These are phyloP conservation scores for Aegilops speltoides DNA, from an alignment of 176 grass and related monocot species.

Conservation along the genomic window DNA sequence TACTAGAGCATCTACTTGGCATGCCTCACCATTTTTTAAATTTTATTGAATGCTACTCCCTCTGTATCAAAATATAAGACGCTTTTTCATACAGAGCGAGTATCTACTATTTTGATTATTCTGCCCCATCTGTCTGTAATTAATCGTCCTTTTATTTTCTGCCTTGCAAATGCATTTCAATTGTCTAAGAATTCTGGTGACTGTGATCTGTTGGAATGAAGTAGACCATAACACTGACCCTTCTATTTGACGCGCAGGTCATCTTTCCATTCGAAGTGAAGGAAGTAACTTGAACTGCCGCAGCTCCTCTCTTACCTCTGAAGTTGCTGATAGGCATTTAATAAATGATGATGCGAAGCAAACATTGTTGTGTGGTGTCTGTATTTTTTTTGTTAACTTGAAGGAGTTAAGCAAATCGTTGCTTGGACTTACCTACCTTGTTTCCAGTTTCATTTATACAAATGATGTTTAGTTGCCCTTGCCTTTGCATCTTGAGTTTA, in stretches of 20 bases:
- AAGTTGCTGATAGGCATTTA: constrained; percentile 32
- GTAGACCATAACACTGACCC: background rate
- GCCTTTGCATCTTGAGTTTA: background rate
- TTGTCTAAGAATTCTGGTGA: background rate
- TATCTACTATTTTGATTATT: background rate
- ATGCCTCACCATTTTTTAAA: no score
- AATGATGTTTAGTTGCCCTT: background rate
- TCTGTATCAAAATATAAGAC: no score
- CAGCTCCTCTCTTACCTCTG: constrained; percentile 16
- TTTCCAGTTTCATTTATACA: background rate
- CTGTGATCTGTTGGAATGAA: background rate
- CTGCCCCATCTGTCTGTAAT: background rate
- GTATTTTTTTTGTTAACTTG: background rate
- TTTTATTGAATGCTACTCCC: no score
- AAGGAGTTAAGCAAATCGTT: background rate
- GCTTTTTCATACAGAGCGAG: no score
- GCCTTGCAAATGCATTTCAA: background rate
- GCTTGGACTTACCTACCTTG: background rate
- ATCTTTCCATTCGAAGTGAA: constrained; percentile 12
- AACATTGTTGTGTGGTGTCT: constrained; percentile 32
- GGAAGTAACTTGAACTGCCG: constrained; percentile 20
- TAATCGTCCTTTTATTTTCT: background rate
- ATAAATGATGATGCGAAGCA: constrained; percentile 51
- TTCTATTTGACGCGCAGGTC: constrained; percentile 28
- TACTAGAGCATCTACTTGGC: background rate